phyloP scores from a whole-genome alignment of 805 yeast species.

The Starmerella geochares region DNA sequence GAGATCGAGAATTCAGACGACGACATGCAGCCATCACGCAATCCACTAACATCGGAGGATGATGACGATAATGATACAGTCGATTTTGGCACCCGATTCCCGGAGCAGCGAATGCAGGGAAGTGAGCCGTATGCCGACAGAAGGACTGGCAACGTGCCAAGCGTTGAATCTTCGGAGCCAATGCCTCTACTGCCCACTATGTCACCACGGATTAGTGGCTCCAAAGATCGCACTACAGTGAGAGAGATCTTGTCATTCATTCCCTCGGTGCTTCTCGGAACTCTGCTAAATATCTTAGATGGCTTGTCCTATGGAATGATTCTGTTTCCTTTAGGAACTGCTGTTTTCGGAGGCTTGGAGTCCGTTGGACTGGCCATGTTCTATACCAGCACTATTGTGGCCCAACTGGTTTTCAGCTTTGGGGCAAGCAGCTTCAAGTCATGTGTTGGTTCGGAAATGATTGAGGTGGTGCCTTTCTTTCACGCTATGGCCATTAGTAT shows the following conservation, averaged over 20 bases:
- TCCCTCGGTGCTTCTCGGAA: slow-evolving; percentile 81
- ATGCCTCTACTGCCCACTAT: not conserved
- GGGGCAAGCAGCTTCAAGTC: slow-evolving; percentile 86
- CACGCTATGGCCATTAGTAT: slow-evolving; percentile 85
- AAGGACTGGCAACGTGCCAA: not conserved
- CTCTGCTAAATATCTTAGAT: slow-evolving; percentile 76
- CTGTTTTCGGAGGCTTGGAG: slow-evolving; percentile 65
- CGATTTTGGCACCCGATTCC: too few species aligned
- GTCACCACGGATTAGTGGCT: not conserved
- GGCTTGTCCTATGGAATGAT: slow-evolving; percentile 97
- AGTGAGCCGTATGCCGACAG: not conserved
- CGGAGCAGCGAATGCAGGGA: not conserved
- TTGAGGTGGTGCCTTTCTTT: slow-evolving; percentile 96
- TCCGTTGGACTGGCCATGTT: slow-evolving; percentile 91
- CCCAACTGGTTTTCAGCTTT: slow-evolving; percentile 75
- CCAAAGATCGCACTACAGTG: not conserved
- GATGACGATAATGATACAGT: not conserved
- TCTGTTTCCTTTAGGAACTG: slow-evolving; percentile 81
- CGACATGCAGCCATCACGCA: not conserved
- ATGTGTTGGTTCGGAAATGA: slow-evolving; percentile 97
- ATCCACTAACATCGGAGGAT: not conserved
- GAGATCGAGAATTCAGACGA: not conserved
- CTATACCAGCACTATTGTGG: slow-evolving; percentile 79
- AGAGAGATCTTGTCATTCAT: slow-evolving; percentile 30
- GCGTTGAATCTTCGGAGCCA: not conserved